Percentiles rank a stretch among this genome's conserved stretches.
Conservation (phyloP, 2,329 filamentous ascomycete genomes). For the Xylariaceae sp. region DNA sequence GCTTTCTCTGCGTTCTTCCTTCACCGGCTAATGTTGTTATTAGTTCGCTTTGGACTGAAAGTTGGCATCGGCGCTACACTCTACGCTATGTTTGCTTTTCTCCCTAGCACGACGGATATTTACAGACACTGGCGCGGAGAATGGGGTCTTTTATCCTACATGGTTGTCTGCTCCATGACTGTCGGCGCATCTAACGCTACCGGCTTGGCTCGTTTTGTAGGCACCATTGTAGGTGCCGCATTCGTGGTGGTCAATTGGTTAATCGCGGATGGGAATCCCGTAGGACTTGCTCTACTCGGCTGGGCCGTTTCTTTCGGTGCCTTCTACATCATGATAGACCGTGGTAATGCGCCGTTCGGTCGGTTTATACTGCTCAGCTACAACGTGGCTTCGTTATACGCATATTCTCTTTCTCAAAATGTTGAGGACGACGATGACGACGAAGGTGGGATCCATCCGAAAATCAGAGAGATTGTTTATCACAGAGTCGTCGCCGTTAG, state of each 20-base stretch:
- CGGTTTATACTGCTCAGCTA: conserved; percentile 94
- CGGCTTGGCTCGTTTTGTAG: conserved; percentile 77
- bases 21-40: conserved; percentile 22
- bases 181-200: conserved; percentile 95
- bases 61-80: conserved; percentile 85
- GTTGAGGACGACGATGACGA: conserved; percentile 82
- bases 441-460: conserved; percentile 76
- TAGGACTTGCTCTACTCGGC: conserved; percentile 73
- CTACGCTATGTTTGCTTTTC: conserved; percentile 85
- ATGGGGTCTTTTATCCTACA: conserved; percentile 94
- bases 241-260: conserved; percentile 77
- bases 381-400: conserved; percentile 91
- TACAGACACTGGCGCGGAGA: conserved; percentile 91
- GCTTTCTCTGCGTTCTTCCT: background rate
- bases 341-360: conserved; percentile 82
- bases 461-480: conserved; percentile 81
- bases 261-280: conserved; percentile 67
- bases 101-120: conserved; percentile 69
- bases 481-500: conserved; percentile 86
- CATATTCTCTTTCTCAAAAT: conserved; percentile 78
- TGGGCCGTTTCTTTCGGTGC: conserved; percentile 77
- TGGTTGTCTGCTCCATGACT: conserved; percentile 97
- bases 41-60: conserved; percentile 76
- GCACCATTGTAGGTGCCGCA: conserved; percentile 75
- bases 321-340: conserved; percentile 84